Evolutionary conservation across 345 rosid genomes (phyloP).

Genomic region (Ricinus communis): DNA sequence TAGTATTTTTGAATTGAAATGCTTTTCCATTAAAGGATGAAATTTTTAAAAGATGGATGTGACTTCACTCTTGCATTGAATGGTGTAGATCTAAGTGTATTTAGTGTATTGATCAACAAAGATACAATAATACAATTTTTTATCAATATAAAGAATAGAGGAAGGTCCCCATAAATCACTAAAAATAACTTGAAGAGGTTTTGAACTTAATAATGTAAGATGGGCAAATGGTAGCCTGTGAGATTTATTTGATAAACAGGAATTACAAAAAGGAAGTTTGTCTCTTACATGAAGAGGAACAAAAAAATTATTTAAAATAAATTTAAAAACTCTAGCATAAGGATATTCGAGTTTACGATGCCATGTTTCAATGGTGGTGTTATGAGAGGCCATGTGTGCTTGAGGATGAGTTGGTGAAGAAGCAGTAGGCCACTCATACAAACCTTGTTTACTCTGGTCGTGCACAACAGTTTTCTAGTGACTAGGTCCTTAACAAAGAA

Average conservation of each 20-base stretch:
- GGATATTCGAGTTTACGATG: background rate
- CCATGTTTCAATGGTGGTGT: background rate
- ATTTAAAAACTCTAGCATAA: background rate
- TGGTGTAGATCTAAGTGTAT: too few species aligned
- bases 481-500: conserved; percentile 2
- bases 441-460: background rate
- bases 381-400: too few species aligned
- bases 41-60: background rate
- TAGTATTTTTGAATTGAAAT: background rate
- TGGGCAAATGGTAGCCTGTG: background rate
- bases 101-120: background rate
- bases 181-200: background rate
- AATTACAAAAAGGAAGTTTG: too few species aligned
- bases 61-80: background rate
- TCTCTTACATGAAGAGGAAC: too few species aligned
- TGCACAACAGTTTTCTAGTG: too few species aligned
- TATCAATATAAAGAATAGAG: background rate
- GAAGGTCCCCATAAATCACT: too few species aligned
- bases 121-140: background rate
- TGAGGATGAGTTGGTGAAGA: background rate
- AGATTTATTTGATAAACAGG: background rate
- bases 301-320: background rate
- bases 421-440: background rate
- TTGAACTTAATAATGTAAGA: background rate
- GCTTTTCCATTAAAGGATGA: conserved; percentile 3